Conservation (phyloP, 2,329 filamentous ascomycete species). For the Ophidiomyces ophidiicola region DNA sequence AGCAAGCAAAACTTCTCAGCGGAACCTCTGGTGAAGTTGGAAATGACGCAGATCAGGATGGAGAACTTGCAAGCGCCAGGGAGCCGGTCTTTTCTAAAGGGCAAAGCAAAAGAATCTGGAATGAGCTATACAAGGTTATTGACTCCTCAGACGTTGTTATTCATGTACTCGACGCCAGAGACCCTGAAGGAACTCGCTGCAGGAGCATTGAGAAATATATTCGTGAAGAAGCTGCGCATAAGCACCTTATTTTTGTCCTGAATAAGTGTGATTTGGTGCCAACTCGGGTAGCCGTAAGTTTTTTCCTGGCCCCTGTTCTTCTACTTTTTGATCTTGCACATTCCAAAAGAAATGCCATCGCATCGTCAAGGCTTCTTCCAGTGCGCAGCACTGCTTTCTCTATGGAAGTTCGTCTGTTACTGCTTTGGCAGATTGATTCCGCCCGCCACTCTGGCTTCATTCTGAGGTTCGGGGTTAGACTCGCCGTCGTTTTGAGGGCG, state of each 20-base stretch:
- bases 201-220: slow-evolving; percentile 87
- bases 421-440: slow-evolving; percentile 90
- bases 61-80: slow-evolving; percentile 50
- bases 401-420: slow-evolving; percentile 92
- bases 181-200: slow-evolving; percentile 82
- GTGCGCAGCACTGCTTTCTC: slow-evolving; percentile 19
- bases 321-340: slow-evolving; percentile 19
- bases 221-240: slow-evolving; percentile 83
- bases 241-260: slow-evolving; percentile 79
- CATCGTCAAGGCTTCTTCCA: slow-evolving; percentile 76
- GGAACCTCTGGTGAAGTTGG: slow-evolving; percentile 50
- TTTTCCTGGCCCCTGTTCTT: slow-evolving; percentile 8
- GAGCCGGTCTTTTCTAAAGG: slow-evolving; percentile 90
- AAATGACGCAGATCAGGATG: slow-evolving; percentile 32
- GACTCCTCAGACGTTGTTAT: slow-evolving; percentile 93
- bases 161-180: slow-evolving; percentile 83
- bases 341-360: slow-evolving; percentile 36
- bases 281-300: slow-evolving; percentile 86
- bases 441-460: slow-evolving; percentile 54
- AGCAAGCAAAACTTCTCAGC: slow-evolving; percentile 64
- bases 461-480: slow-evolving; percentile 53
- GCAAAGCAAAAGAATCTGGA: slow-evolving; percentile 92
- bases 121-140: slow-evolving; percentile 90
- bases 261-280: slow-evolving; percentile 93
- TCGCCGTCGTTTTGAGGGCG: slow-evolving; percentile 76